Evolutionary conservation across 805 yeast genomes (phyloP), one percentile per base, ranked within the genome.

Genomic region (Allodekkera sacchari): DNA sequence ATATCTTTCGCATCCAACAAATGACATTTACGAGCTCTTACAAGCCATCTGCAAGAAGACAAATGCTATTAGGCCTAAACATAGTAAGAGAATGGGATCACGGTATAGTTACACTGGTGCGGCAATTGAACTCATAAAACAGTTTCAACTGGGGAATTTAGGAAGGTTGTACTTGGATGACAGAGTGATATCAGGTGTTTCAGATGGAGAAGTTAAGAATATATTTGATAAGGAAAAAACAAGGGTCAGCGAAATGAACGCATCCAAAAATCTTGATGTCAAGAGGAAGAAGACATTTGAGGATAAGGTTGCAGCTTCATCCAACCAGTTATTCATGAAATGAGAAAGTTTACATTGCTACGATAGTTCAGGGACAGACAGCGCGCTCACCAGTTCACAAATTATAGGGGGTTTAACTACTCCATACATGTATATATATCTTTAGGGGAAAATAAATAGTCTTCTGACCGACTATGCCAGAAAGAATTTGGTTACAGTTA

Each of bases 1-100:
- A 31, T 77, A 64, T 44, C 52, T 73, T 41, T 43, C 58, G 7
- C 57, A 61, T 20, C 94, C 95, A 1, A 83, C 95, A 0, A 87
- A 87, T 51, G 71, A 77, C 40, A 63, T 85, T 3, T 65, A 71
- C 34, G 71, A 64, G 35, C 59, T 85, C 14, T 52, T 84, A 21
- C 49, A 50, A 28, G 57, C 64, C 11, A 61, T 78, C 7, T 74
- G 76, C 9, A 58, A 52, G 34, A 52, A 52, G 13, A 52, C 64
- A 17, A 46, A 50, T 29, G 30, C 35, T 27, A 39, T 32, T n/a
- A 40, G 32, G 14, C 17, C 28, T 3, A 45, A 35, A 19, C 25
- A 30, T 13, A 44, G 64, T 7, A 55, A 57, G 8, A 49, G 53
- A 30, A 34, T 39, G 29, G n/a, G n/a, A n/a, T n/a, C n/a, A n/a